phyloP scores from a whole-genome alignment of 345 rosid genomes.

The Turritis glabra region DNA sequence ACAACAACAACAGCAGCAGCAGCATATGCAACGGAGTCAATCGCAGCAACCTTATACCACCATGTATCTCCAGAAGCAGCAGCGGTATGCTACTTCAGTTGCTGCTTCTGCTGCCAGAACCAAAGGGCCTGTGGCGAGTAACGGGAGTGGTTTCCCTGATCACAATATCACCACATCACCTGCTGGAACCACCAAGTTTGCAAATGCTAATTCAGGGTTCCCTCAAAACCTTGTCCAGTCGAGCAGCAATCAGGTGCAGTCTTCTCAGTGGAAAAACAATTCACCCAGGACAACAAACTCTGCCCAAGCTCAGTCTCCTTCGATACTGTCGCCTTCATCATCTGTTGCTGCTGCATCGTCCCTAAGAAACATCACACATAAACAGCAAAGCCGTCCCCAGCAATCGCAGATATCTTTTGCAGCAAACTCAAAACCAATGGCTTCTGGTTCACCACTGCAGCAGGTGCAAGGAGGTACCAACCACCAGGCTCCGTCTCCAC shows the following conservation, averaged over 20 bases:
- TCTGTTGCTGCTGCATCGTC: slow-evolving; percentile 52
- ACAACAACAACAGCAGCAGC: slow-evolving; percentile 48
- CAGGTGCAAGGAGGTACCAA: slow-evolving; percentile 45
- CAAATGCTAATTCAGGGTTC: slow-evolving; percentile 57
- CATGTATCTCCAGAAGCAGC: slow-evolving; percentile 66
- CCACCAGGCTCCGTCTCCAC: slow-evolving; percentile 69
- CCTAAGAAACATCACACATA: slow-evolving; percentile 59
- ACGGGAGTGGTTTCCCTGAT: slow-evolving; percentile 65
- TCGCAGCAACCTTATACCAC: slow-evolving; percentile 58
- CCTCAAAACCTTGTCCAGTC: slow-evolving; percentile 79
- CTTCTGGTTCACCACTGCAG: slow-evolving; percentile 52
- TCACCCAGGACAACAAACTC: slow-evolving; percentile 52
- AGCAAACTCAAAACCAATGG: slow-evolving; percentile 58
- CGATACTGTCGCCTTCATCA: slow-evolving; percentile 49
- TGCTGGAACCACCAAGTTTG: slow-evolving; percentile 57
- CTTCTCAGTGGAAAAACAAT: slow-evolving; percentile 84
- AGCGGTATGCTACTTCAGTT: slow-evolving; percentile 60
- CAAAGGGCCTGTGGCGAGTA: slow-evolving; percentile 62
- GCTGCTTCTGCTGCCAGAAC: slow-evolving; percentile 64
- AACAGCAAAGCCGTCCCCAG: slow-evolving; percentile 71
- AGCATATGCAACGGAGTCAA: slow-evolving; percentile 50
- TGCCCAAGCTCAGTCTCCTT: slow-evolving; percentile 56
- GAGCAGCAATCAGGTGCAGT: slow-evolving; percentile 56
- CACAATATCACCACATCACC: slow-evolving; percentile 59
- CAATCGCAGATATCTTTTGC: slow-evolving; percentile 77